Conservation (phyloP, 177 flowering plant genomes). For the Vitis hybrid region DNA sequence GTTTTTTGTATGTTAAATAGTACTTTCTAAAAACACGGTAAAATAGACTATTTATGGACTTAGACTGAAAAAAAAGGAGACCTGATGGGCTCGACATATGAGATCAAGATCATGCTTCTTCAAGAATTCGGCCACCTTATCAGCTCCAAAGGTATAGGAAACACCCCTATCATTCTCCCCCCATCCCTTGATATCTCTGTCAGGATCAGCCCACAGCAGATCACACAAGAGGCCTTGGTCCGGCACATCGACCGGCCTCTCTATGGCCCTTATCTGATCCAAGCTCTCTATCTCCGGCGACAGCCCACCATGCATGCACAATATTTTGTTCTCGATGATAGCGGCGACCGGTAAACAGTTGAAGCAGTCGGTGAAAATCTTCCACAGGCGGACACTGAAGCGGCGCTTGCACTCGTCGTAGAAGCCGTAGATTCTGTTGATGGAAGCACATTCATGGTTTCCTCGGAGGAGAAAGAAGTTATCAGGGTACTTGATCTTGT, state of each 20-base stretch:
- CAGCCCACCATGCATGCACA: slow-evolving; percentile 66
- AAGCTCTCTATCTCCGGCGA: slow-evolving; percentile 53
- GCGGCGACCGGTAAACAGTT: slow-evolving; percentile 72
- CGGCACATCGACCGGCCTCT: slow-evolving; percentile 57
- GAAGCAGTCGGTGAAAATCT: slow-evolving; percentile 58
- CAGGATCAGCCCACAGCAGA: slow-evolving; percentile 59
- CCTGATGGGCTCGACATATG: slow-evolving; percentile 67
- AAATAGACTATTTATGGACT: neutral
- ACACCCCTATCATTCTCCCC: slow-evolving; percentile 63
- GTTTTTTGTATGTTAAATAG: no score
- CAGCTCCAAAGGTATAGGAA: slow-evolving; percentile 53
- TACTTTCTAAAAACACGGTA: neutral
- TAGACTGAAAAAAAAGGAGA: slow-evolving; percentile 2
- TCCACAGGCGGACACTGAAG: slow-evolving; percentile 64
- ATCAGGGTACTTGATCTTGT: slow-evolving; percentile 61
- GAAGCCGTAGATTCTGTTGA: slow-evolving; percentile 69
- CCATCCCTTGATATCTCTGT: slow-evolving; percentile 52
- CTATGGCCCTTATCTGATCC: slow-evolving; percentile 49
- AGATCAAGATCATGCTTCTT: slow-evolving; percentile 61
- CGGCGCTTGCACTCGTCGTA: slow-evolving; percentile 70
- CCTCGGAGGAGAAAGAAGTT: slow-evolving; percentile 67
- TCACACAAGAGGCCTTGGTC: slow-evolving; percentile 59
- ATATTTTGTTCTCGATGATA: slow-evolving; percentile 53
- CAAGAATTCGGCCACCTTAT: slow-evolving; percentile 50
- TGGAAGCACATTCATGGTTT: slow-evolving; percentile 69